phyloP scores from a whole-genome alignment of 331 rosid genomes.

The Quercus phellos region DNA sequence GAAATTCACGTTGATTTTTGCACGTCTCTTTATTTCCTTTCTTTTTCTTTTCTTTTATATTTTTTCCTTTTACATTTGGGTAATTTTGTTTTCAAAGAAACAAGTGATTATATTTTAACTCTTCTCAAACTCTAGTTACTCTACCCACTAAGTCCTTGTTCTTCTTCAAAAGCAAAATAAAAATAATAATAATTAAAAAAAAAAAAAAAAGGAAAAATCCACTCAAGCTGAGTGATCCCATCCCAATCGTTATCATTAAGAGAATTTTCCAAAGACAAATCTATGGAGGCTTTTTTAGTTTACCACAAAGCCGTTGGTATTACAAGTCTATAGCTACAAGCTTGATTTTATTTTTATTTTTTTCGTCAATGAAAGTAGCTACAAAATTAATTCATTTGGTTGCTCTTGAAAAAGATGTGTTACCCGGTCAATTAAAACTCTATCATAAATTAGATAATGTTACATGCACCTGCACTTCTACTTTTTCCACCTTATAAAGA shows the following conservation, averaged over 20 bases:
- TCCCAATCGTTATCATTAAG: background rate
- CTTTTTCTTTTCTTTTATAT: background rate
- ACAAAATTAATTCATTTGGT: background rate
- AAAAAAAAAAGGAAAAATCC: background rate
- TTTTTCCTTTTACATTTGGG: background rate
- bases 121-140: background rate
- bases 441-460: background rate
- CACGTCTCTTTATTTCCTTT: background rate
- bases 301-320: background rate
- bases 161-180: background rate
- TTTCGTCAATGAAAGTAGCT: too few relatives aligned
- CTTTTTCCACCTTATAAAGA: background rate
- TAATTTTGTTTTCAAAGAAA: background rate
- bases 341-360: too few relatives aligned
- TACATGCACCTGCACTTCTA: slow-evolving; percentile 2
- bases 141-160: too few relatives aligned
- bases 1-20: background rate
- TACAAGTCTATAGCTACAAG: too few relatives aligned
- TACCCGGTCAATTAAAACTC: background rate
- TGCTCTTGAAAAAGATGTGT: background rate
- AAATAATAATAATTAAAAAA: too few relatives aligned
- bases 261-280: background rate
- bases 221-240: background rate
- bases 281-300: background rate
- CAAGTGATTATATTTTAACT: background rate